Conservation (phyloP, 2,329 filamentous ascomycete genomes). For the Metarhizium rileyi region DNA sequence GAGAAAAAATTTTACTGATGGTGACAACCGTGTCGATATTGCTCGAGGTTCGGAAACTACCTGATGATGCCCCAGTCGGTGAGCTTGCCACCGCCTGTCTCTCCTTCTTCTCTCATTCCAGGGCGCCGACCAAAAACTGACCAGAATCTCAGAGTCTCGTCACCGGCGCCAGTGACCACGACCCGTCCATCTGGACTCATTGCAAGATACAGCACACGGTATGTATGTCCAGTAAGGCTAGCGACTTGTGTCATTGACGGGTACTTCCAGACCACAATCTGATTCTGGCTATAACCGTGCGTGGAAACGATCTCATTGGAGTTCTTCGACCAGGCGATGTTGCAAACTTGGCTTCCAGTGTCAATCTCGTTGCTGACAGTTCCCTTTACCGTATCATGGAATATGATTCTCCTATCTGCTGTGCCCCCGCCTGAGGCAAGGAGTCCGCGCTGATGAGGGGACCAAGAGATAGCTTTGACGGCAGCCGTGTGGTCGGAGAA, state of each 20-base stretch:
- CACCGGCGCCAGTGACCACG: constrained; percentile 90
- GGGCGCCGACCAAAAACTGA: constrained; percentile 84
- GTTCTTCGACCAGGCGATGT: constrained; percentile 93
- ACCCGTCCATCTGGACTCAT: constrained; percentile 95
- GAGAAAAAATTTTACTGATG: background rate
- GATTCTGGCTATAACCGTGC: constrained; percentile 95
- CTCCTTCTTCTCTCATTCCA: constrained; percentile 59
- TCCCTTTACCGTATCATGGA: constrained; percentile 90
- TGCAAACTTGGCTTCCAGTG: constrained; percentile 97
- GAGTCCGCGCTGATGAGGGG: constrained; percentile 85
- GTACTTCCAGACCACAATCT: constrained; percentile 99
- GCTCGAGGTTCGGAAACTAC: constrained; percentile 21
- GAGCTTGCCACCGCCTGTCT: constrained; percentile 48
- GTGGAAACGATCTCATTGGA: constrained; percentile 96
- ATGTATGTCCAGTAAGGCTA: constrained; percentile 91
- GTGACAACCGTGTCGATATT: background rate
- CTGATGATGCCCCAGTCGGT: constrained; percentile 80
- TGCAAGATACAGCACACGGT: constrained; percentile 87
- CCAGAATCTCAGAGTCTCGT: constrained; percentile 96
- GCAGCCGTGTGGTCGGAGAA: constrained; percentile 93
- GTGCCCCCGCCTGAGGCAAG: constrained; percentile 95
- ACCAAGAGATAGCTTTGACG: constrained; percentile 97
- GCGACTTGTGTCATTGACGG: constrained; percentile 96
- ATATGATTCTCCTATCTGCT: constrained; percentile 91
- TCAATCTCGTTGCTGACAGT: constrained; percentile 78